Conservation (phyloP, 306 rosid genomes). For the Glycine latifolia region DNA sequence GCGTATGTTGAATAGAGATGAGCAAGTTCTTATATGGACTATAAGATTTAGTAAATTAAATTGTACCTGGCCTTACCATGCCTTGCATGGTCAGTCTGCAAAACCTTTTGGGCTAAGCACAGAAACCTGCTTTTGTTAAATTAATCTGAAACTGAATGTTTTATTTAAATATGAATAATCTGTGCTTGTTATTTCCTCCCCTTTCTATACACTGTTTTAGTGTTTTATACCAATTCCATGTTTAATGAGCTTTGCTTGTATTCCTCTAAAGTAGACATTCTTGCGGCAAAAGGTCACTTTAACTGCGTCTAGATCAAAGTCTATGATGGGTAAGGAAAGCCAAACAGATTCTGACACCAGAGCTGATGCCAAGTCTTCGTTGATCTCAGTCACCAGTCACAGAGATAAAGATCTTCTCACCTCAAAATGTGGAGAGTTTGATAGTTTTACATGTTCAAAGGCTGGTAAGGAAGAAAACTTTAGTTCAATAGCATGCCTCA, state of each 20-base stretch:
- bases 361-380: constrained; percentile 46
- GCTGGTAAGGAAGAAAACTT: constrained; percentile 41
- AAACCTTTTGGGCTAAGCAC: constrained; percentile 8
- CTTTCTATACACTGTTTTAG: constrained; percentile 7
- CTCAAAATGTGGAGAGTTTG: constrained; percentile 40
- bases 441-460: constrained; percentile 38
- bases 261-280: constrained; percentile 65
- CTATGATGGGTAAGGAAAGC: constrained; percentile 48
- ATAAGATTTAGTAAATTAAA: not conserved
- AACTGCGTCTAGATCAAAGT: constrained; percentile 54
- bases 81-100: constrained; percentile 15
- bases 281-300: constrained; percentile 84
- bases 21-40: constrained; percentile 10
- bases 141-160: constrained; percentile 5
- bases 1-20: not conserved
- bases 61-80: constrained; percentile 19
- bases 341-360: constrained; percentile 43
- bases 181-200: not conserved
- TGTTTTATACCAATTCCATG: not conserved
- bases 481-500: constrained; percentile 28
- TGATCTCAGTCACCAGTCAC: constrained; percentile 36
- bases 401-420: constrained; percentile 37
- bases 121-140: constrained; percentile 7
- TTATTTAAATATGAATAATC: constrained; percentile 1
- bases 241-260: constrained; percentile 46